Conservation (phyloP, 1,139 yeast genomes). For the Diutina catenulata region DNA sequence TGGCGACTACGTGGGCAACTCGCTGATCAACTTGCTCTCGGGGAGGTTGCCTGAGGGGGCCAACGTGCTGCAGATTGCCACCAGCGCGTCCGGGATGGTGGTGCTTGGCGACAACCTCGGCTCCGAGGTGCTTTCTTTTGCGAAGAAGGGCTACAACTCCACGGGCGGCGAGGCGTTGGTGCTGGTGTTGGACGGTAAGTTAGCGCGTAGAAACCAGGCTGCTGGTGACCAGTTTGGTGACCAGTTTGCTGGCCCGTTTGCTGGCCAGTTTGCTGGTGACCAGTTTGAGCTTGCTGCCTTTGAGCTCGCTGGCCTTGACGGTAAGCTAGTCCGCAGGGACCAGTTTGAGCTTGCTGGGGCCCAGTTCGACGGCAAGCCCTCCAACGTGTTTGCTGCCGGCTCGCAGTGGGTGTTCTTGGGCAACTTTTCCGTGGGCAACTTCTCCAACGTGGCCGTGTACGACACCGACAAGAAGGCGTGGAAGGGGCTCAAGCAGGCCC, state of each 20-base stretch:
- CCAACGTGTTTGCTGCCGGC: not conserved
- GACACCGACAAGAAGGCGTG: not conserved
- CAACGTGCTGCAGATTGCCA: conserved; percentile 21
- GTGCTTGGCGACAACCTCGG: conserved; percentile 46
- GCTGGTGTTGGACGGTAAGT: too few species aligned
- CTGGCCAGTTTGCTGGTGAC: too few species aligned
- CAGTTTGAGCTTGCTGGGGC: not conserved
- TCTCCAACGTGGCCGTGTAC: too few species aligned
- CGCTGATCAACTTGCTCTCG: conserved; percentile 58
- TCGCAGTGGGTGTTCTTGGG: conserved; percentile 15
- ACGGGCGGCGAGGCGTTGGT: conserved; percentile 8
- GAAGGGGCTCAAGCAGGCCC: not conserved
- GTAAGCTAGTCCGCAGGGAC: too few species aligned
- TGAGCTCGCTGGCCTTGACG: too few species aligned
- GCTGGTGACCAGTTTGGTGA: not conserved
- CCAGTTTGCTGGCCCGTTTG: not conserved
- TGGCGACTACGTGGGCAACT: conserved; percentile 46
- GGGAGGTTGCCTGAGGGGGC: conserved; percentile 32
- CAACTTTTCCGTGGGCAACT: conserved; percentile 13
- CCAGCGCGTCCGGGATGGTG: conserved; percentile 14
- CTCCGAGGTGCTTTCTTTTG: conserved; percentile 19
- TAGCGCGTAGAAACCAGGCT: too few species aligned
- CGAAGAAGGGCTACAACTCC: conserved; percentile 19
- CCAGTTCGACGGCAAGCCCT: not conserved
- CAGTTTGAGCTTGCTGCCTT: too few species aligned